Base-by-base conservation (phyloP, 805 yeast genomes). In the Yamadazyma paraphyllophila region DNA sequence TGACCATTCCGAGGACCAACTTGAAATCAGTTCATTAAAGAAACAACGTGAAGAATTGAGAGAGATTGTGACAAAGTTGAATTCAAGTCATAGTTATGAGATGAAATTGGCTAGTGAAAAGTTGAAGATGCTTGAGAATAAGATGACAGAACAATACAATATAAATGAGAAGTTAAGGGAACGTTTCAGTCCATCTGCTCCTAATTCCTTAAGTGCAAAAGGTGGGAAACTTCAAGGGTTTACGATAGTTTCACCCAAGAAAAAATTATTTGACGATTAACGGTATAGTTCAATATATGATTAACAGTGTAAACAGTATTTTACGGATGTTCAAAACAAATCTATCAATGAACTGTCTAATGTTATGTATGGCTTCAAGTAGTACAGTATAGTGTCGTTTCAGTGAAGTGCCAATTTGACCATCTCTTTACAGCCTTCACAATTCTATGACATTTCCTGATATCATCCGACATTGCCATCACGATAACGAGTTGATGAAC, bases 21-120 rank as follows among this genome's bases (percentile, higher is more conserved):
- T 55, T n/a, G 65, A 61, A 48, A 57, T 62, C 13, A 41, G 37
- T 9, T 46, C 51, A 20, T 55, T 62, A 44, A 60, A 56, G 42
- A 48, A 41, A 14, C 77, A 71, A 50, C 51, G 75, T 16, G 75
- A 71, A 39, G 77, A 71, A 50, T 60, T 71, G 39, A 54, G 76
- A 31, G 74, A 69, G 42, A 64, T 63, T 43, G 63, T 71, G 26
- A 60, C 66, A 17, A 66, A 69, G 49, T 56, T 71, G 52, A 66
- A 67, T n/a, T 46, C 62, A 4, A 61, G 63, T 26, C 72, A 68
- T 36, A 57, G 56, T 30, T 62, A 61, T 20, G 77, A 71, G 48
- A 51, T 66, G 47, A 69, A 63, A 42, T 46, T 58, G 14, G 64
- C 72, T 2, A 51, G 62, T 14, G 76, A 71, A 11, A 67, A 68